Percentiles rank a stretch among this genome's conserved stretches.
Evolutionary conservation across 768 basidiomycete genomes (phyloP).

Genomic region (Calocera cornea): DNA sequence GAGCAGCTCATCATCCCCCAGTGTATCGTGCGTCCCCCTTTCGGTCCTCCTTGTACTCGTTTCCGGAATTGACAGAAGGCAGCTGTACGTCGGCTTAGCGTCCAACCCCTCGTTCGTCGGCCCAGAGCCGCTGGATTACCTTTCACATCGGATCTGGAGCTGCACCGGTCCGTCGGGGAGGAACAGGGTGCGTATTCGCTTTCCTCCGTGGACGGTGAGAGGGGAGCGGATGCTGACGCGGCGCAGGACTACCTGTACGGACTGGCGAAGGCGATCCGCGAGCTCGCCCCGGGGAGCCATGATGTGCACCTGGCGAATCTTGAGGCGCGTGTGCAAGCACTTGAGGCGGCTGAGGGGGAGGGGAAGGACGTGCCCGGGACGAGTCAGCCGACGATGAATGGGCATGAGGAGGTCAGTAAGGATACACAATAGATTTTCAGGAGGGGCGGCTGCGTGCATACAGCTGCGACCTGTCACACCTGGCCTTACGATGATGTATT

Average conservation of each 20-base stretch:
- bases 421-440: too few relatives aligned
- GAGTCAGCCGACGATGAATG: too few relatives aligned
- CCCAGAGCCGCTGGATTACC: conserved; percentile 55
- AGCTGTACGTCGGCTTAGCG: conserved; percentile 79
- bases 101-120: conserved; percentile 90
- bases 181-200: conserved; percentile 54
- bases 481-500: too few relatives aligned
- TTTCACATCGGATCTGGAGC: conserved; percentile 56
- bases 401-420: too few relatives aligned
- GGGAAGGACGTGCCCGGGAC: not conserved
- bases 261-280: conserved; percentile 57
- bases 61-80: not conserved
- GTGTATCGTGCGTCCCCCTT: conserved; percentile 12
- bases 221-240: not conserved
- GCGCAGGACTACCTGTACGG: conserved; percentile 76
- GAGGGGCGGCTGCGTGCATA: too few relatives aligned
- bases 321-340: conserved; percentile 36
- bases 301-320: conserved; percentile 67
- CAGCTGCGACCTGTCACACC: too few relatives aligned
- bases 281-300: conserved; percentile 56
- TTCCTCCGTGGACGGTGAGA: not conserved
- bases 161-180: conserved; percentile 76
- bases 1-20: conserved; percentile 40
- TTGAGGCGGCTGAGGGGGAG: not conserved
- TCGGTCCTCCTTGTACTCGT: not conserved